These are phyloP conservation scores for Ustilago bromivora DNA, from an alignment of 1,284 basidiomycete genomes.

Conservation along the genomic window DNA sequence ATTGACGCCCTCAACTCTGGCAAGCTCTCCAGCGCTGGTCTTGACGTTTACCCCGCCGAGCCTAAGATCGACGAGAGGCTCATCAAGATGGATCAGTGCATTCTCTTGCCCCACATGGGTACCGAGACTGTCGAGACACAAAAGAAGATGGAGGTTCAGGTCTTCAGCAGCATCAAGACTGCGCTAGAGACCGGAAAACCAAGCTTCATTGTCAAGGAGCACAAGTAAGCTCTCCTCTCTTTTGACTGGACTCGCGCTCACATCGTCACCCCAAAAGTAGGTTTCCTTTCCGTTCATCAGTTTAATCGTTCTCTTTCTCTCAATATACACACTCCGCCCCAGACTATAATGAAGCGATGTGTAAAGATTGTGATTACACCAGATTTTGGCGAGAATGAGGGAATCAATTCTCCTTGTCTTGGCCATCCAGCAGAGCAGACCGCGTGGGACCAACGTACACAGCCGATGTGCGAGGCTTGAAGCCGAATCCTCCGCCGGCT, in stretches of 20 bases:
- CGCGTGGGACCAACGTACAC: constrained; percentile 18
- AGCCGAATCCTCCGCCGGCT: constrained; percentile 26
- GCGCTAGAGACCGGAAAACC: constrained; percentile 51
- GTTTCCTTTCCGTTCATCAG: neutral
- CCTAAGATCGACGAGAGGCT: constrained; percentile 47
- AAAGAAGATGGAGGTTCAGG: constrained; percentile 57
- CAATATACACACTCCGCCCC: constrained; percentile 9
- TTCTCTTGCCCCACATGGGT: constrained; percentile 51
- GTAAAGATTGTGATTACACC: neutral
- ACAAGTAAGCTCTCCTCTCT: constrained; percentile 28
- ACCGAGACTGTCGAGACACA: constrained; percentile 55
- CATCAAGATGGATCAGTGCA: constrained; percentile 46
- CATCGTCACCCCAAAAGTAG: constrained; percentile 6
- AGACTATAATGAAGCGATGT: neutral
- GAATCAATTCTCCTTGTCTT: constrained; percentile 37
- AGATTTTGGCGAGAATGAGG: neutral
- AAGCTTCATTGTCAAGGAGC: constrained; percentile 50
- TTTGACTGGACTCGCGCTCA: neutral
- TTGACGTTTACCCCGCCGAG: constrained; percentile 79
- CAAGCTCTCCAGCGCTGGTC: constrained; percentile 76
- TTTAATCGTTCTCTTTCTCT: constrained; percentile 6
- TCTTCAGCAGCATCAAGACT: constrained; percentile 47
- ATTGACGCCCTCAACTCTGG: constrained; percentile 54
- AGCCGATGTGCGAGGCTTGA: constrained; percentile 37
- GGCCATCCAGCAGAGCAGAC: constrained; percentile 8